phyloP scores from a whole-genome alignment of 208 protist genomes.

The Crithidia expoeki region DNA sequence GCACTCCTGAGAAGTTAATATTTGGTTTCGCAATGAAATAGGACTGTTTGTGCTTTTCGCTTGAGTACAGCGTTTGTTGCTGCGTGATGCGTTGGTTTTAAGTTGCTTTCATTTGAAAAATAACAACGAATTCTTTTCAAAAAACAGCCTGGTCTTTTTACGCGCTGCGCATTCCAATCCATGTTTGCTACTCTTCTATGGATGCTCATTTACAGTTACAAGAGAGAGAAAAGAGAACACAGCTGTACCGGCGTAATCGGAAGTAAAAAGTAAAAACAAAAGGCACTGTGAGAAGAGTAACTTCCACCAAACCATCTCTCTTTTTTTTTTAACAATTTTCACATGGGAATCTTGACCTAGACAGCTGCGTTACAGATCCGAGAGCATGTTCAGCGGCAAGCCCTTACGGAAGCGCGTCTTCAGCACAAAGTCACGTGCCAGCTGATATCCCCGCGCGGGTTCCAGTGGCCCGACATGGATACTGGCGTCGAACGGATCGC shows the following conservation, averaged over 20 bases:
- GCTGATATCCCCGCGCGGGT: conserved; percentile 88
- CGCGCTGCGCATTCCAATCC: too few relatives aligned
- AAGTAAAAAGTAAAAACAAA: neutral
- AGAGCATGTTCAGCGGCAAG: conserved; percentile 71
- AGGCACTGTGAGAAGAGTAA: neutral
- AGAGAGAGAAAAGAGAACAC: neutral
- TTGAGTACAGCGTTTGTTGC: too few relatives aligned
- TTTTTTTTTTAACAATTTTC: too few relatives aligned
- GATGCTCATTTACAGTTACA: conserved; percentile 4
- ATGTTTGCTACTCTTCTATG: neutral
- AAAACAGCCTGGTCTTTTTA: too few relatives aligned
- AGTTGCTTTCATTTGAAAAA: too few relatives aligned
- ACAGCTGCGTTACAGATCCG: conserved; percentile 44
- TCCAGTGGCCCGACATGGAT: conserved; percentile 96
- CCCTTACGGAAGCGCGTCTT: conserved; percentile 98
- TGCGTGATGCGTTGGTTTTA: too few relatives aligned
- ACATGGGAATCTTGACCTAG: neutral
- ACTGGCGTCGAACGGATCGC: conserved; percentile 98
- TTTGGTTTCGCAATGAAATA: neutral
- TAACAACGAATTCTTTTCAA: too few relatives aligned
- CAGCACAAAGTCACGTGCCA: conserved; percentile 99
- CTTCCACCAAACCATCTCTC: too few relatives aligned
- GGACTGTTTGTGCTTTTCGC: neutral
- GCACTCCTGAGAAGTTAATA: too few relatives aligned
- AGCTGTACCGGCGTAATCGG: neutral